Conservation (phyloP, 805 yeast species). For the Yarrowia yakushimensis region DNA sequence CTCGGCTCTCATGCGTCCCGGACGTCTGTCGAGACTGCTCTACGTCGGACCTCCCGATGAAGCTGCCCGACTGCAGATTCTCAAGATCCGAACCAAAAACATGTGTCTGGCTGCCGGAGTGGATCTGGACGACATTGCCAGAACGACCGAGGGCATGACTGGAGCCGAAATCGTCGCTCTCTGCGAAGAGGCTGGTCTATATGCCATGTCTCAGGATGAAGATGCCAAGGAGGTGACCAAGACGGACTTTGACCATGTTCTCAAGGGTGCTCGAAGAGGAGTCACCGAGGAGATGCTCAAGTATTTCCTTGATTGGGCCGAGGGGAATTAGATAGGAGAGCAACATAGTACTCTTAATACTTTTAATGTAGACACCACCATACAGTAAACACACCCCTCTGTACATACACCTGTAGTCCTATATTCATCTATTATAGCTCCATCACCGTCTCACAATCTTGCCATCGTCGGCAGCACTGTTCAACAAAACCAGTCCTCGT, state of each 20-base stretch:
- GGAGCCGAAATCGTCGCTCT: slow-evolving; percentile 93
- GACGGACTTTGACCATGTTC: slow-evolving; percentile 56
- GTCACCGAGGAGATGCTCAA: slow-evolving; percentile 82
- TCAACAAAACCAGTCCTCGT: not conserved
- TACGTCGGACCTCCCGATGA: slow-evolving; percentile 90
- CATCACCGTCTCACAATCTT: not conserved
- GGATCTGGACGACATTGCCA: slow-evolving; percentile 53
- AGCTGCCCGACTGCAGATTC: slow-evolving; percentile 74
- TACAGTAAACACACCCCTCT: no score
- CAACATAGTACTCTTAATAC: no score
- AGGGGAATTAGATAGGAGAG: no score
- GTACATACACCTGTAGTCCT: no score
- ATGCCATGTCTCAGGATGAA: slow-evolving; percentile 82
- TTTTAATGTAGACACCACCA: no score
- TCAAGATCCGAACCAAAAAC: slow-evolving; percentile 62
- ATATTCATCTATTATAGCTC: no score
- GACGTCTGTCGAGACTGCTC: slow-evolving; percentile 88
- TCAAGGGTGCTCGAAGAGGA: slow-evolving; percentile 65
- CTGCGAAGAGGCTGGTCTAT: slow-evolving; percentile 93
- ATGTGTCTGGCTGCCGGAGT: slow-evolving; percentile 56
- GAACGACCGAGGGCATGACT: slow-evolving; percentile 80
- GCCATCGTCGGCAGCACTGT: not conserved
- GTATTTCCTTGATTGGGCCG: slow-evolving; percentile 54
- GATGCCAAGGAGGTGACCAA: slow-evolving; percentile 40
- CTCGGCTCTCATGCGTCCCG: slow-evolving; percentile 90